Evolutionary conservation across 2,329 filamentous ascomycete species (phyloP).

Genomic region (Beauveria rudraprayagi): DNA sequence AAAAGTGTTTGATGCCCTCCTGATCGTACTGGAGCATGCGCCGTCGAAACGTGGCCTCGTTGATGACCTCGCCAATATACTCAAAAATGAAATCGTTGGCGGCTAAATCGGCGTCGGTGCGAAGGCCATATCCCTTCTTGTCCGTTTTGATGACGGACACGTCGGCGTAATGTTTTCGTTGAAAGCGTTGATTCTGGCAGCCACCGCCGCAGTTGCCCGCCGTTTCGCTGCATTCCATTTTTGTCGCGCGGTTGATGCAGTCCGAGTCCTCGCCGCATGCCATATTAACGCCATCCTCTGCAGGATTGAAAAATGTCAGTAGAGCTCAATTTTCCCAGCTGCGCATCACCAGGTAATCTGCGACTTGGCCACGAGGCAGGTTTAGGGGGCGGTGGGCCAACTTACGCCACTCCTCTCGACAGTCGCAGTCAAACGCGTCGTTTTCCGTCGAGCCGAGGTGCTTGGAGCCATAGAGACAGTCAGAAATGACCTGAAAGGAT

Average conservation of each 20-base stretch:
- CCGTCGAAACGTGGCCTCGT: constrained; percentile 78
- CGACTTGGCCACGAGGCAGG: background rate
- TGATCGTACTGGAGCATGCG: constrained; percentile 92
- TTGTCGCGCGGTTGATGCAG: constrained; percentile 96
- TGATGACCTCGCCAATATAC: constrained; percentile 97
- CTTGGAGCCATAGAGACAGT: constrained; percentile 88
- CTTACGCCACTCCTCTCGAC: constrained; percentile 90
- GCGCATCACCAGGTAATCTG: constrained; percentile 8
- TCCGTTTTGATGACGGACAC: constrained; percentile 96
- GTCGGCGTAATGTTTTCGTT: constrained; percentile 78
- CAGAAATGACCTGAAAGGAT: constrained; percentile 71
- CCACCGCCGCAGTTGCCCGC: constrained; percentile 73
- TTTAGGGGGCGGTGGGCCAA: constrained; percentile 17
- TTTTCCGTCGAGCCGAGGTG: constrained; percentile 86
- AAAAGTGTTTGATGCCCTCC: constrained; percentile 97
- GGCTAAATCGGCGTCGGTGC: constrained; percentile 68
- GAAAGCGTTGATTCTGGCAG: constrained; percentile 94
- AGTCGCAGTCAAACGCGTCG: constrained; percentile 89
- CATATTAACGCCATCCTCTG: constrained; percentile 60
- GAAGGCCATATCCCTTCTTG: constrained; percentile 92
- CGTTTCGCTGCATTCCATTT: constrained; percentile 85
- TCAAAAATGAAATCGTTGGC: constrained; percentile 93
- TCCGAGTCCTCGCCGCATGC: constrained; percentile 95
- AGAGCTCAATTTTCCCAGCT: constrained; percentile 15
- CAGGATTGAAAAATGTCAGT: constrained; percentile 10